Evolutionary conservation across 176 grass and related monocot species (phyloP), one percentile per base, ranked within the genome.

Genomic region (Lolium perenne): DNA sequence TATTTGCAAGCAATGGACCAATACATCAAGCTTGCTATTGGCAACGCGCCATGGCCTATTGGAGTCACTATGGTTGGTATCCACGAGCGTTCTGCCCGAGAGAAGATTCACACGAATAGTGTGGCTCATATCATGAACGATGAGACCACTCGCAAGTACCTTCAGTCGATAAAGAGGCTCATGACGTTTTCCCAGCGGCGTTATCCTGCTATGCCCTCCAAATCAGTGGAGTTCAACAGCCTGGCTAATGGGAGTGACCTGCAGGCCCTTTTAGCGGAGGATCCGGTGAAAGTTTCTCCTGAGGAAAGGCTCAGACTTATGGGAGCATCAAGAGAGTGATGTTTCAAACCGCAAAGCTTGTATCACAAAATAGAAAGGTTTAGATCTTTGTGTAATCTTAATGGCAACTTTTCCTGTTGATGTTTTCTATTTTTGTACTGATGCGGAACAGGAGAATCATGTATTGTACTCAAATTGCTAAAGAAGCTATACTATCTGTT

Each of bases 61-160:
- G 94, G 97, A 69, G 94, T 99, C 57, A 97, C 97, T 45, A 99
- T 96, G 94, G 97, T 99, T 80, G 94, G 90, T 55, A 96, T 96
- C 89, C 97, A 97, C 4, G 94, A 99, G 82, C 94, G 94, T 82
- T 99, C 90, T 6, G 94, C 94, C 0, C 92, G 90, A 55, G 92
- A 96, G 86, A 99, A 96, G 80, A 99, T 99, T 56, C 86, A 88
- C 89, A 96, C 88, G 3, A 97, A 93, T 35, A 94, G 90, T 81
- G 89, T 99, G 57, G 97, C 97, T 21, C 97, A 94, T 87, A 93
- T 96, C 71, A 96, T 97, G 97, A 94, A 99, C 0, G 92, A 99
- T 45, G 94, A 99, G 77, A 99, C 92, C 6, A 97, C 97, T 56
- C 92, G 90, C 26, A 99, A 94, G 85, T 99, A 99, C 67, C 83